Evolutionary conservation across 2,329 filamentous ascomycete species (phyloP).

Genomic region (Tolypocladium album): DNA sequence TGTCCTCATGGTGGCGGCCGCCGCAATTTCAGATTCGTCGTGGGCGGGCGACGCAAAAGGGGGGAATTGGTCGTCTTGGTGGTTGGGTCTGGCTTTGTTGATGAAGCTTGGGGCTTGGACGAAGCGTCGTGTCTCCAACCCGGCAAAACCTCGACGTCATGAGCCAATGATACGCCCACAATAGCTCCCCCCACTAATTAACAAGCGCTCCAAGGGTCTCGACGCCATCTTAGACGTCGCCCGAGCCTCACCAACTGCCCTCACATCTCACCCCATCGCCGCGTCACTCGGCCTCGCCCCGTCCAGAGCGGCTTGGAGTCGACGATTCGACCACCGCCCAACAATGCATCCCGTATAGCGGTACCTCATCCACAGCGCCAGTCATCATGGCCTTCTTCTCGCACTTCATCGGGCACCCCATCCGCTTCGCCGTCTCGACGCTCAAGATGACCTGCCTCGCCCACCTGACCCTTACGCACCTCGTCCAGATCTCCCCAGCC

Average conservation of each 20-base stretch:
- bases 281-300: neutral
- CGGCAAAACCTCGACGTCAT: neutral
- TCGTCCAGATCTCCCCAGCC: constrained; percentile 47
- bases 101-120: neutral
- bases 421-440: constrained; percentile 22
- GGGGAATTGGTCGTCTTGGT: neutral
- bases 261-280: constrained; percentile 2
- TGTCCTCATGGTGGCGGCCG: constrained; percentile 23
- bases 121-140: neutral
- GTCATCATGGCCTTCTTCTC: constrained; percentile 9
- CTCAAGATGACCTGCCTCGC: constrained; percentile 29
- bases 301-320: neutral
- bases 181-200: neutral
- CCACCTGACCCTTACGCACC: constrained; percentile 43
- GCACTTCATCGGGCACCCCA: constrained; percentile 27
- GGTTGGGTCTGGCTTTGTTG: neutral
- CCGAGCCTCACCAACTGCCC: constrained; percentile 12
- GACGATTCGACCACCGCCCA: neutral
- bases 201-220: neutral
- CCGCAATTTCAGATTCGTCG: neutral
- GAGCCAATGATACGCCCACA: neutral
- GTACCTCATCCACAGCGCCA: neutral
- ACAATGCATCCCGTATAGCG: neutral
- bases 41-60: neutral
- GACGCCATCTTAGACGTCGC: neutral